These are phyloP conservation scores for Verbascum thapsus DNA, from an alignment of 257 asterid genomes.

Conservation along the genomic window DNA sequence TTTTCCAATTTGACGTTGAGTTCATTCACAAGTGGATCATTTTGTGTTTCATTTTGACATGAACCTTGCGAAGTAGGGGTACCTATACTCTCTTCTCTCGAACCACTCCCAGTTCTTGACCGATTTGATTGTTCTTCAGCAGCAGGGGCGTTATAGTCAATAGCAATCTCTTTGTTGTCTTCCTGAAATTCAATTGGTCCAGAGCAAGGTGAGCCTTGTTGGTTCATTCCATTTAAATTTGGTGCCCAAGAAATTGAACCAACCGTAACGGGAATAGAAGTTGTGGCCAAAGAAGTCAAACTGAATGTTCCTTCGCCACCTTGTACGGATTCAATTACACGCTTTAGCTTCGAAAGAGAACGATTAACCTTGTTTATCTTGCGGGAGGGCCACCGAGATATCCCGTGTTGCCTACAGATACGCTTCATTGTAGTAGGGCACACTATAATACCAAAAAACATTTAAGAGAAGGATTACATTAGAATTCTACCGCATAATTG, in stretches of 20 bases:
- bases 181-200: conserved; percentile 53
- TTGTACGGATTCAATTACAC: conserved; percentile 90
- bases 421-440: conserved; percentile 97
- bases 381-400: conserved; percentile 96
- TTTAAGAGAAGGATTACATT: background rate
- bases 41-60: conserved; percentile 53
- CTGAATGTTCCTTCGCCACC: conserved; percentile 82
- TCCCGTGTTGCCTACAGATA: conserved; percentile 92
- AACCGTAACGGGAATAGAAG: conserved; percentile 59
- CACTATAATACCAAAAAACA: conserved; percentile 52
- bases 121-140: conserved; percentile 45
- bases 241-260: conserved; percentile 74
- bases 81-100: conserved; percentile 79
- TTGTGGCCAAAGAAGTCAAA: conserved; percentile 63
- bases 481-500: conserved; percentile 6
- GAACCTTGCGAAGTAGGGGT: conserved; percentile 87
- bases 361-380: conserved; percentile 94
- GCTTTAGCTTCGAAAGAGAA: conserved; percentile 76
- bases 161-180: conserved; percentile 42
- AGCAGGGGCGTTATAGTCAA: conserved; percentile 29
- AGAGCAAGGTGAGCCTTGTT: conserved; percentile 42
- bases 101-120: conserved; percentile 65
- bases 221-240: conserved; percentile 50
- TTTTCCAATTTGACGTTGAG: conserved; percentile 34
- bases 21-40: no score